A percentile compares a stretch with the other conserved stretches of the same genome.
phyloP scores from a whole-genome alignment of 1,139 yeast genomes.

The Sugiyamaella xylanicola region DNA sequence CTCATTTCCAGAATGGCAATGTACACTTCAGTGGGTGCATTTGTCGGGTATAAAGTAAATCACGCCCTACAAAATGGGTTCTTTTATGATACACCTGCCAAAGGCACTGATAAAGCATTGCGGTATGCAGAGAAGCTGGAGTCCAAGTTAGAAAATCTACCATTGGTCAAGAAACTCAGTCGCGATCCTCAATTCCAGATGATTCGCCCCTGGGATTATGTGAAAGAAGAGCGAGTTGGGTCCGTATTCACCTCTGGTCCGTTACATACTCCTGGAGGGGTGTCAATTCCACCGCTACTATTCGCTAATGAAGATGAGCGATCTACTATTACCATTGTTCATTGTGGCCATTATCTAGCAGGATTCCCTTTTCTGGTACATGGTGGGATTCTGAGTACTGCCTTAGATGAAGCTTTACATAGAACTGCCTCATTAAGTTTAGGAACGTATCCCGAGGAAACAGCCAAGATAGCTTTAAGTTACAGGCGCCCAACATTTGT shows the following conservation, averaged over 20 bases:
- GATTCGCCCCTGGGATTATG: conserved; percentile 62
- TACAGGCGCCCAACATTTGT: conserved; percentile 79
- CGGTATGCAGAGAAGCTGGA: conserved; percentile 26
- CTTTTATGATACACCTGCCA: conserved; percentile 3
- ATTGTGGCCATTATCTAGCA: conserved; percentile 74
- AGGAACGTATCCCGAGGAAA: conserved; percentile 27
- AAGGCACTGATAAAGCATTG: conserved; percentile 14
- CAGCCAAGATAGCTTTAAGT: conserved; percentile 52
- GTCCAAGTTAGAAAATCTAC: conserved; percentile 51
- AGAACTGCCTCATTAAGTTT: conserved; percentile 53
- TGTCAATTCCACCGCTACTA: conserved; percentile 70
- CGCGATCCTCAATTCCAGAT: conserved; percentile 47
- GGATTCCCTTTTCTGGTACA: conserved; percentile 90
- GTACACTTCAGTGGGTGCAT: conserved; percentile 10
- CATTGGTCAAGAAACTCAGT: conserved; percentile 54
- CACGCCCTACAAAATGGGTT: conserved; percentile 7
- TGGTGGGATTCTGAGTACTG: conserved; percentile 86
- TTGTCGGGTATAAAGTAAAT: conserved; percentile 15
- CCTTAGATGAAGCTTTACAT: conserved; percentile 74
- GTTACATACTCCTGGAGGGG: conserved; percentile 70
- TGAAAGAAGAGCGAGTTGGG: conserved; percentile 42
- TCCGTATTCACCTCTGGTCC: conserved; percentile 42
- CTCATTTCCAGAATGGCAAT: background rate
- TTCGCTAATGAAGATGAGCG: conserved; percentile 59
- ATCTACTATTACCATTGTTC: conserved; percentile 67